Evolutionary conservation across 2,329 filamentous ascomycete species (phyloP), one percentile per base, ranked within the genome.

Genomic region (Fonsecaea pedrosoi): DNA sequence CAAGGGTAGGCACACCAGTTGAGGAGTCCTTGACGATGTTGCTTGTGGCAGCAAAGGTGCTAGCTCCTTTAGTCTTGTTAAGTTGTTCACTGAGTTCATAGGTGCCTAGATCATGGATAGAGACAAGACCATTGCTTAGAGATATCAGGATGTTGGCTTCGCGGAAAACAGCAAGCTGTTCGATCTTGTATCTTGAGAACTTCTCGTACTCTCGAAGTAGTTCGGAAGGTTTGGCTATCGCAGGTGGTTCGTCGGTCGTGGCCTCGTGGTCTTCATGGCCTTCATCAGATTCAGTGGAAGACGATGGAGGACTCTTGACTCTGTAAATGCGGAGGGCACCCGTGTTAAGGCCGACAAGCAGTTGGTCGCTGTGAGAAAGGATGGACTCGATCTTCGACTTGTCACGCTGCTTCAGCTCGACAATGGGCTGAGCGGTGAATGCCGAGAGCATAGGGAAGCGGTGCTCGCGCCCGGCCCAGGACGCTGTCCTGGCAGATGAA

Each of bases 311-410:
- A 71, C 95, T 91, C 79, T 96, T 97, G 71, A 98, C 85, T 68
- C 94, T 90, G 82, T 97, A 98, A 76, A 99, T 89, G 70, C 94
- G 90, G 66, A 99, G 85, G 68, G 87, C 89, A 74, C 95, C 95
- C 45, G 90, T 96, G 80, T 92, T 97, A 70, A 99, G 85, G 64
- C 95, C 95, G 66, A 97, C 93, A 62, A 99, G 87, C 40, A 99
- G 86, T 70, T 94, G 89, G 77, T 99, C 95, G 76, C 94, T 93
- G 80, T 97, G 92, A 69, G 94, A 92, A 56, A 98, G 86, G 72
- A 99, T 92, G 58, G 92, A 95, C 82, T 99, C 95, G 81, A 99
- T 97, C 84, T 91, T 95, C 72, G 92, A 96, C 84, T 96, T 97
- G 87, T 98, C 94, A 80, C 92, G 90, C 80, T 89, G 89, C 82